Conservation (phyloP, 345 rosid genomes). For the Eucalyptus camaldulensis region DNA sequence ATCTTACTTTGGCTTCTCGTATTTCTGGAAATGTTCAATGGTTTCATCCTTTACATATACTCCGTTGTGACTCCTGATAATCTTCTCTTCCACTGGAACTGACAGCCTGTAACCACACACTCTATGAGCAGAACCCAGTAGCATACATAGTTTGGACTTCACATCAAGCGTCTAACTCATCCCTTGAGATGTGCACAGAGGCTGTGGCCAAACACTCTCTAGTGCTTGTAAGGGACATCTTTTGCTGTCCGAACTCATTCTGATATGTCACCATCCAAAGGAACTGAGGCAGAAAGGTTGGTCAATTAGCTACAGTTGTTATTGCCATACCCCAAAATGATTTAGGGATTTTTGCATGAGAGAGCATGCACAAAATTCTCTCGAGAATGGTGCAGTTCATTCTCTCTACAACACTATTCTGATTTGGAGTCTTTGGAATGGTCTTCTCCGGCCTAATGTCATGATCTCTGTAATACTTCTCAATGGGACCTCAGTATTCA, state of each 20-base stretch:
- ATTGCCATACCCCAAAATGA: neutral
- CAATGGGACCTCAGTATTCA: neutral
- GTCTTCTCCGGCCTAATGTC: neutral
- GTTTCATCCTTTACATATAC: neutral
- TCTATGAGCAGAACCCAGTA: neutral
- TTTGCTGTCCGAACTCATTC: neutral
- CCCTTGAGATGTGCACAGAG: neutral
- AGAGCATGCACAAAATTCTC: neutral
- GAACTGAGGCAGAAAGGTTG: neutral
- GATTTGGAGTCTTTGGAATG: neutral
- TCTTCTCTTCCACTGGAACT: neutral
- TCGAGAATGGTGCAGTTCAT: neutral
- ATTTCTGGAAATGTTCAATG: neutral
- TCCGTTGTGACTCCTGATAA: neutral
- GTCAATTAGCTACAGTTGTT: neutral
- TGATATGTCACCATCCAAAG: neutral
- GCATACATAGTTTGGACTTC: neutral
- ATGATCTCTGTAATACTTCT: neutral
- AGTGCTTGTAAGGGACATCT: neutral
- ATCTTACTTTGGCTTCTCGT: neutral
- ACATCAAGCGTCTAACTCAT: neutral
- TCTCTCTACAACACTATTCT: neutral
- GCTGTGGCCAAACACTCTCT: neutral
- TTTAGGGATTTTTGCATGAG: neutral
- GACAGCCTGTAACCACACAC: neutral